Base-by-base conservation (phyloP, 164 flowering plant genomes). In the Stephania japonica region DNA sequence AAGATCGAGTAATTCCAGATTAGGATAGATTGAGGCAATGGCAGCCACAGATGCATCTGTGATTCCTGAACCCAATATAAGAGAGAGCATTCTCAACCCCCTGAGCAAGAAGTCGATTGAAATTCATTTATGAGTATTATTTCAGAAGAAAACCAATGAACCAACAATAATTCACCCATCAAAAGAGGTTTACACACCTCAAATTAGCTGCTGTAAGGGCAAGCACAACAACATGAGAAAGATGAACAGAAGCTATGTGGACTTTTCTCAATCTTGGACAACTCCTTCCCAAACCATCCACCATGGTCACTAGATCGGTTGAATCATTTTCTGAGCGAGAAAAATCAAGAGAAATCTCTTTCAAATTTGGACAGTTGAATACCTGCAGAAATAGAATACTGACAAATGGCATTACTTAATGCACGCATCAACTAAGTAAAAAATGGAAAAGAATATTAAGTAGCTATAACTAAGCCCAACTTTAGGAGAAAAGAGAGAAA, bases 1-100 rank as follows among this genome's bases (percentile, higher is more conserved):
- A 42, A 96, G 85, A 81, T 96, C 98, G 75, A 96, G 92, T 76
- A 92, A 77, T 74, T 96, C 97, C 41, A 96, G 78, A 61, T 86
- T 84, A 69, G 97, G 77, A 79, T 85, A 96, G 79, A 84, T 88
- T 70, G 93, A 89, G 49, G 97, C 83, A 78, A 96, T 96, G 44
- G 99, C 94, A 77, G 97, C 98, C 69, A 93, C 97, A 78, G 98
- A 92, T 68, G 98, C 98, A 89, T 96, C 99, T 42, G 94, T 90
- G 75, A 96, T 90, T 77, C 84, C 95, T 44, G 90, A 76, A 72
- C 99, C 99, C 85, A 92, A 91, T 53, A 96, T 88, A 77, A 96
- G 89, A 7, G 99, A 92, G 59, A 96, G 99, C 98, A 91, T 93
- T 50, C 89, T 86, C 85, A 96, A 78, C 27, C 82, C 86, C 87